A percentile compares a stretch with the other conserved stretches of the same genome.
These are phyloP conservation scores for Alternaria postmessia DNA, from an alignment of 2,329 filamentous ascomycete genomes.

Conservation along the genomic window DNA sequence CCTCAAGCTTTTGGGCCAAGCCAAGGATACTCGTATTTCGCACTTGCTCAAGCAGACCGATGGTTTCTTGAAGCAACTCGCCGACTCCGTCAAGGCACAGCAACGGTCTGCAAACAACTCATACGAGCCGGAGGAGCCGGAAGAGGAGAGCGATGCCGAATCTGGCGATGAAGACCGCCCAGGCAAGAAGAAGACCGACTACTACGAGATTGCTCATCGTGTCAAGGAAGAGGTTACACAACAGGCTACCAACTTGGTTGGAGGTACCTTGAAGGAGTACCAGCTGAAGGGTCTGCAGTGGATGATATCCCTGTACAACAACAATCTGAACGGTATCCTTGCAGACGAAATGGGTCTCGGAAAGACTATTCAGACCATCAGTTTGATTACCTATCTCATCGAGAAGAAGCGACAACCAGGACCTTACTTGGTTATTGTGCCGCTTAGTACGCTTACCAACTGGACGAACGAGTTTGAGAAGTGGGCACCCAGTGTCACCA, in stretches of 20 bases:
- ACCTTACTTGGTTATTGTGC: constrained; percentile 95
- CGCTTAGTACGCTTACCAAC: constrained; percentile 95
- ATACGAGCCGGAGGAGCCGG: constrained; percentile 73
- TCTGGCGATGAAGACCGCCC: constrained; percentile 72
- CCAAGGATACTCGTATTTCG: constrained; percentile 98
- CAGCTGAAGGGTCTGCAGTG: constrained; percentile 98
- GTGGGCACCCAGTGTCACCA: constrained; percentile 87
- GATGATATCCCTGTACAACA: constrained; percentile 99
- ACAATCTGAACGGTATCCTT: constrained; percentile 98
- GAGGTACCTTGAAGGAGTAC: constrained; percentile 94
- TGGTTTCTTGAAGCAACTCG: constrained; percentile 94
- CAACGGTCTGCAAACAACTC: constrained; percentile 82
- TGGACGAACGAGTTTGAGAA: constrained; percentile 99
- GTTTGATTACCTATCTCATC: constrained; percentile 94
- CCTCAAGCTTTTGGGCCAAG: constrained; percentile 95
- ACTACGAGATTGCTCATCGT: constrained; percentile 97
- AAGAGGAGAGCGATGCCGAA: constrained; percentile 63
- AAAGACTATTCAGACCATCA: constrained; percentile 99
- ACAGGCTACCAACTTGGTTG: constrained; percentile 87
- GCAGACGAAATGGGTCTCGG: constrained; percentile 99
- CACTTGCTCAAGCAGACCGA: constrained; percentile 97
- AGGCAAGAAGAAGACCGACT: constrained; percentile 84
- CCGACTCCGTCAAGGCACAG: constrained; percentile 91
- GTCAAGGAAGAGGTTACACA: constrained; percentile 88
- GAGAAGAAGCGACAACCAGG: constrained; percentile 92